Base-by-base conservation (phyloP, 768 basidiomycete genomes). In the Psilocybe azurescens region DNA sequence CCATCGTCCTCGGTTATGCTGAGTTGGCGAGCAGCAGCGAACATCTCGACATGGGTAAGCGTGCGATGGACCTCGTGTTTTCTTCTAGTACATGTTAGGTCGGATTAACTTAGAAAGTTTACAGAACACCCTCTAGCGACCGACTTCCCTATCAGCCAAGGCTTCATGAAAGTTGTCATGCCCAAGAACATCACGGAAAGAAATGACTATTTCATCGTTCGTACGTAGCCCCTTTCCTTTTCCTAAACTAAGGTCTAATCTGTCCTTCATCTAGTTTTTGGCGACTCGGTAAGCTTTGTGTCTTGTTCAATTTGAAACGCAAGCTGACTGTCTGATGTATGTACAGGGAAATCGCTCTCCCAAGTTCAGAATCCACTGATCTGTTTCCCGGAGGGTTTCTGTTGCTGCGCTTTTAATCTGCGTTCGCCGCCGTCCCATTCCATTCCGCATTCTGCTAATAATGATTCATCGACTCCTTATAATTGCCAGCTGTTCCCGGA, bases 41-140 rank as follows among this genome's bases (percentile, higher is more conserved):
- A 66, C 78, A 87, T 62, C 73, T 87, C 63, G 78, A 87, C 59
- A 68, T 76, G 36, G 46, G 87, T 87, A 62, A 59, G 85, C 2
- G 24, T 71, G 5, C 38, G 41, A 16, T 48, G 3, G 13, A 47
- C 1, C 36, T 24, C 20, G 2, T 13, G 24, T 24, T 24, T 24
- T 24, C 2, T 24, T 24, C 24, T 24, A 24, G 24, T 24, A 24
- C 24, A 8, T 49, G 14, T 36, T 7, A 11, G 33, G 33, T 11
- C 33, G 6, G 11, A 36, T 7, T 11, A 7, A 11, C 6, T 36
- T 11, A 36, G 7, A 36, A 36, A 36, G 11, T 8, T 39, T 11
- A 1, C 52, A 84, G 84, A 69, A 14, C 67, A 80, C 64, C 84
- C 83, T 10, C 75, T 86, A 10, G 82, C 80, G 5, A 58, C 53